phyloP scores from a whole-genome alignment of 495 filamentous ascomycete species.

The Clavariopsis aquatica region DNA sequence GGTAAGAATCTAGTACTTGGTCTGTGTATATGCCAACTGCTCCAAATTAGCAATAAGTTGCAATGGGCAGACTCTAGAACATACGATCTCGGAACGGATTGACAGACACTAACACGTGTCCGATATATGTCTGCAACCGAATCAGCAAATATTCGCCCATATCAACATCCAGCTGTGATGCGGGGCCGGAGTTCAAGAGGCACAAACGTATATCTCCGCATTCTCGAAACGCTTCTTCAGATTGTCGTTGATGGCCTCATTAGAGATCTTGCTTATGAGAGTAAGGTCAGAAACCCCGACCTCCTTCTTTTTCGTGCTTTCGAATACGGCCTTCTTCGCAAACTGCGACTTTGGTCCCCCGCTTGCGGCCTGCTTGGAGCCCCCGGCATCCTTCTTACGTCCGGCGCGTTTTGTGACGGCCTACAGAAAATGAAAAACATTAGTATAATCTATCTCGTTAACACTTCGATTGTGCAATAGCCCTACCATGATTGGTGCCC shows the following conservation, averaged over 20 bases:
- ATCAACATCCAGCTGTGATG: neutral
- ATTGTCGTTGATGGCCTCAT: slow-evolving; percentile 99
- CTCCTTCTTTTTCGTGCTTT: slow-evolving; percentile 97
- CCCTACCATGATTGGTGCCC: slow-evolving; percentile 37
- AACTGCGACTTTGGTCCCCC: slow-evolving; percentile 59
- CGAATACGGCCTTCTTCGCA: slow-evolving; percentile 93
- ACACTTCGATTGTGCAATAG: neutral
- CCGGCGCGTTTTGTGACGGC: slow-evolving; percentile 56
- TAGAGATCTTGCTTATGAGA: slow-evolving; percentile 94
- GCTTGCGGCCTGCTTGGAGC: slow-evolving; percentile 51
- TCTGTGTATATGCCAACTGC: slow-evolving; percentile 97
- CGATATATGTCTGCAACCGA: slow-evolving; percentile 87
- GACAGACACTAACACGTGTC: slow-evolving; percentile 98
- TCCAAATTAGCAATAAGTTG: slow-evolving; percentile 27
- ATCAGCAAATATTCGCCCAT: slow-evolving; percentile 15
- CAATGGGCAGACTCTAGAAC: neutral
- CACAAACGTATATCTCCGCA: slow-evolving; percentile 90
- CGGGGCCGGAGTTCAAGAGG: slow-evolving; percentile 11
- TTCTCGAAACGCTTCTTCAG: slow-evolving; percentile 95
- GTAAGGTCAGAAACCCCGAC: slow-evolving; percentile 98
- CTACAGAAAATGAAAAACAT: slow-evolving; percentile 31
- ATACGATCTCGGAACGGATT: slow-evolving; percentile 93
- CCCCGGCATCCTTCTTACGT: slow-evolving; percentile 65
- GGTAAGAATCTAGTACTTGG: slow-evolving; percentile 82
- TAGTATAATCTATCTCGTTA: slow-evolving; percentile 3